These are phyloP conservation scores for Jacaranda mimosifolia DNA, from an alignment of 257 asterid genomes.

Conservation along the genomic window DNA sequence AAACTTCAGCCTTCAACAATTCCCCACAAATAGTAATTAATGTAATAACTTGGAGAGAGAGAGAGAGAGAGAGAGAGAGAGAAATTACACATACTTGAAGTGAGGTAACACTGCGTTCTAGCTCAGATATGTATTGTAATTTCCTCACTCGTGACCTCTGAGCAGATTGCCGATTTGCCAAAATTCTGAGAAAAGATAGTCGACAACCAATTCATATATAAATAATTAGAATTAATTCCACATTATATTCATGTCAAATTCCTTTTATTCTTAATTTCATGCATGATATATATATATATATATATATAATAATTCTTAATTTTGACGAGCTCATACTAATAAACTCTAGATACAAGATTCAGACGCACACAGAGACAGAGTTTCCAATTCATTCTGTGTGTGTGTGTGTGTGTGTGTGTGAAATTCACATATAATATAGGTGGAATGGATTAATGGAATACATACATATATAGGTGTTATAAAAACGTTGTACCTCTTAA, in stretches of 20 bases:
- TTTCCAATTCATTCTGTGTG: background rate
- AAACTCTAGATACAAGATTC: background rate
- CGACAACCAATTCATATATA: background rate
- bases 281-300: too few species aligned
- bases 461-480: background rate
- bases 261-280: background rate
- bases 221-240: background rate
- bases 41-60: background rate
- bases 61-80: background rate
- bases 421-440: background rate
- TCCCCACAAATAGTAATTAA: background rate
- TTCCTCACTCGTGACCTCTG: slow-evolving; percentile 95
- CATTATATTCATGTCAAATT: background rate
- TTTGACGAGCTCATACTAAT: too few species aligned
- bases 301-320: too few species aligned
- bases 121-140: slow-evolving; percentile 89
- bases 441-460: too few species aligned
- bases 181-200: slow-evolving; percentile 53
- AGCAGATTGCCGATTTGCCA: slow-evolving; percentile 97
- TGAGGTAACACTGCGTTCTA: slow-evolving; percentile 85
- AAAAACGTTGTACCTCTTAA: slow-evolving; percentile 65
- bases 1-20: slow-evolving; percentile 78
- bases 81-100: slow-evolving; percentile 62
- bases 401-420: background rate
- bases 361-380: background rate